Evolutionary conservation across 768 basidiomycete species (phyloP), one percentile per base, ranked within the genome.

Genomic region (Calocera viscosa): DNA sequence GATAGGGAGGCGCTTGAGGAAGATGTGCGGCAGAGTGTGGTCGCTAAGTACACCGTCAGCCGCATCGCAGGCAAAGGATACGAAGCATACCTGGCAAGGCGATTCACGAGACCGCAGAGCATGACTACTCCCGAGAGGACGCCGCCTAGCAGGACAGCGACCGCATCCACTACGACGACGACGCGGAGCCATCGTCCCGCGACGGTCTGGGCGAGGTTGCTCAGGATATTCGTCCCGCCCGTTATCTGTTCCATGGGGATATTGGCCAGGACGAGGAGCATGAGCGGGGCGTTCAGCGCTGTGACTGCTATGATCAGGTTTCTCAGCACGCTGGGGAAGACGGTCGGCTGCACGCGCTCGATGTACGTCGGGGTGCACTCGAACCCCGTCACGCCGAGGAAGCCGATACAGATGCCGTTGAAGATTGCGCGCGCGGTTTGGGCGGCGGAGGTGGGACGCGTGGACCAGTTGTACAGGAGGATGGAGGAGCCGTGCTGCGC

Each of bases 381-480:
- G 71, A 85, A 84, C 8, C 86, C 88, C 0, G 89, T 89, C 38
- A 89, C 77, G 0, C 87, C 87, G 1, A 91, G 77, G 78, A 89
- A 85, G 0, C 86, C 83, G 1, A 91, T 77, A 70, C 87, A 89
- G 30, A 87, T 77, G 0, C 89, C 89, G 68, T 84, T 78, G 73
- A 84, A 90, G 8, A 85, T 76, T 43, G 87, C 81, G 26, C 73
- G 78, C 0, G 78, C 72, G 33, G 83, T 72, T 1, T 71, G 72
- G 2, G 69, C 64, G 0, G 76, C n/a, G 70, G 64, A 8, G 68
- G 72, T 71, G 71, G 75, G 68, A 0, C 79, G 79, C 38, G 67
- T 65, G 1, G 73, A 65, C 87, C 88, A 89, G 71, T 89, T 89
- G 19, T 75, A 75, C 39, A 69, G 73, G 16, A 90, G 75, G 43